phyloP scores from a whole-genome alignment of 495 filamentous ascomycete species.

The Penicillium mononematosum region DNA sequence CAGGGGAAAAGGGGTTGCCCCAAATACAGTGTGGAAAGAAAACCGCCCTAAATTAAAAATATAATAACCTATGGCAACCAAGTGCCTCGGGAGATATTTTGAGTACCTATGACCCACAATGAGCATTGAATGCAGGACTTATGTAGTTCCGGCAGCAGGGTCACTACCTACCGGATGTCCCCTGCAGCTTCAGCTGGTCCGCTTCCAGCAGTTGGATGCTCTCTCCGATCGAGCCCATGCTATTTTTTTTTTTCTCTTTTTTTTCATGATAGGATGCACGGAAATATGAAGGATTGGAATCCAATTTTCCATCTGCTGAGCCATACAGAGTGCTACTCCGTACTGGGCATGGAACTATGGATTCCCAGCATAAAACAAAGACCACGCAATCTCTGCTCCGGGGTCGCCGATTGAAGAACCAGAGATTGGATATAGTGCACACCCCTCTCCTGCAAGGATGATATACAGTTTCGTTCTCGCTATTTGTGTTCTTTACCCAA shows the following conservation, averaged over 20 bases:
- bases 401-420: slow-evolving; percentile 3
- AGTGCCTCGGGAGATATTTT: slow-evolving; percentile 3
- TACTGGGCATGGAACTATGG: background rate
- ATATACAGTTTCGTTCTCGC: background rate
- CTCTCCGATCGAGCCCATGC: slow-evolving; percentile 13
- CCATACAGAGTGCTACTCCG: background rate
- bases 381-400: slow-evolving; percentile 19
- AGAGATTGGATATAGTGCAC: slow-evolving; percentile 17
- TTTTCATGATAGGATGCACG: background rate
- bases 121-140: background rate
- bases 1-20: slow-evolving; percentile 15
- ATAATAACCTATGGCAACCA: background rate
- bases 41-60: background rate
- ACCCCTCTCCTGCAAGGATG: slow-evolving; percentile 5
- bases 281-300: background rate
- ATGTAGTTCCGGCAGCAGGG: background rate
- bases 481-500: background rate
- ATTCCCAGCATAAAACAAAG: slow-evolving; percentile 1
- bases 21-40: slow-evolving; percentile 14
- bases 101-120: background rate
- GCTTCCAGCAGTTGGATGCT: background rate
- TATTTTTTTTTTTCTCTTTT: too few species aligned
- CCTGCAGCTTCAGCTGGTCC: background rate
- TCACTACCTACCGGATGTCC: background rate
- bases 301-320: background rate